Evolutionary conservation across 345 rosid species (phyloP), one percentile per base, ranked within the genome.

Genomic region (Eucalyptus decipiens): DNA sequence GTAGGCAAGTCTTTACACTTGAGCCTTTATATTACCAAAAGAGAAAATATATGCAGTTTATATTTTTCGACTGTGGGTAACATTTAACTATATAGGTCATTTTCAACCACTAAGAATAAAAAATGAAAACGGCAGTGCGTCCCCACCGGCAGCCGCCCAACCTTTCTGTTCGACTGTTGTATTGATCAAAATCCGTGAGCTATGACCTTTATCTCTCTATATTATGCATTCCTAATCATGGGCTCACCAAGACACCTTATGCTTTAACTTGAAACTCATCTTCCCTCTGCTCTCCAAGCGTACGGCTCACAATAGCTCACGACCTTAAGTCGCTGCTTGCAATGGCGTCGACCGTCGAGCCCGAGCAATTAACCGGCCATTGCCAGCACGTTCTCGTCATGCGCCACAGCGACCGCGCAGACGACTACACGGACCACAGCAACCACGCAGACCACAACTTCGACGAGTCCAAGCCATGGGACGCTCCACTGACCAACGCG

Each of bases 331-430:
- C 72, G 18, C 72, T 17, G 9, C 34, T n/a, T 62, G 72, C 72
- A 62, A 65, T 65, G 76, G 37, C 37, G 11, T 8, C 76, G 40
- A 65, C 76, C 76, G 21, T n/a, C 76, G 34, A 62, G 8, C 34
- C 69, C 8, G 69, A 62, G 32, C 69, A 13, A 62, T 62, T 62
- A 12, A 30, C 69, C 34, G 32, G 8, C 69, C 76, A 65, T n/a
- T 90, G 87, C 90, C 99, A 96, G 88, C 92, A 96, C 93, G 92
- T 96, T 47, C 90, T 97, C 89, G 95, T 97, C 24, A 93, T 97
- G 97, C 93, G 99, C 45, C 99, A 96, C 91, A 97, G 98, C 13
- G 98, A 97, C 89, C 97, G 99, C 6, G 86, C 94, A 0, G 52
- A 50, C 2, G 52, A 50, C 52, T 50, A 16, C 1, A 0, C 19